phyloP scores from a whole-genome alignment of 2,329 filamentous ascomycete species.

The Herpotrichia juniperi region DNA sequence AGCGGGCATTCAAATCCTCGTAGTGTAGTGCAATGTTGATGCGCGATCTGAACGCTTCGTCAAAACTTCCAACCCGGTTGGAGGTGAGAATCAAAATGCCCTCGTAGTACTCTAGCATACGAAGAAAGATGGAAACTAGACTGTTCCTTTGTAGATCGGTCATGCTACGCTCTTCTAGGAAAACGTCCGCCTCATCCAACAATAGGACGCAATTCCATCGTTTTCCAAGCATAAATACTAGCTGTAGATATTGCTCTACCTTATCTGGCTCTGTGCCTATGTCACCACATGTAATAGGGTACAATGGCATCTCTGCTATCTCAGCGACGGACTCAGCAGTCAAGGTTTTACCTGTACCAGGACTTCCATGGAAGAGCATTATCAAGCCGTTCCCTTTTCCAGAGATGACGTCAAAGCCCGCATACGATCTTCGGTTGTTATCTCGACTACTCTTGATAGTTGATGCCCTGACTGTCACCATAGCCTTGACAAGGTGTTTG shows the following conservation, averaged over 20 bases:
- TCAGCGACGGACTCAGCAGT: conserved; percentile 48
- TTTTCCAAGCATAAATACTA: conserved; percentile 52
- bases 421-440: not conserved
- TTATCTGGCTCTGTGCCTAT: conserved; percentile 50
- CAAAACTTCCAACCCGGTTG: conserved; percentile 44
- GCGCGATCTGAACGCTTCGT: conserved; percentile 30
- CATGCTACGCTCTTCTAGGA: conserved; percentile 18
- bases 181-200: conserved; percentile 56
- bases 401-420: conserved; percentile 56
- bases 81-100: conserved; percentile 49
- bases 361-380: conserved; percentile 52
- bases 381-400: conserved; percentile 59
- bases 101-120: conserved; percentile 49
- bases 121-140: conserved; percentile 33
- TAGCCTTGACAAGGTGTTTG: conserved; percentile 5
- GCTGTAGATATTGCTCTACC: conserved; percentile 52
- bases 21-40: conserved; percentile 53
- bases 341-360: conserved; percentile 51
- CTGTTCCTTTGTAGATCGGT: conserved; percentile 24
- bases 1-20: conserved; percentile 49
- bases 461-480: conserved; percentile 3
- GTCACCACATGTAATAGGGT: conserved; percentile 55
- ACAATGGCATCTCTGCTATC: conserved; percentile 55
- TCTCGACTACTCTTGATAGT: conserved; percentile 4
- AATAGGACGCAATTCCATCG: conserved; percentile 58